Base-by-base conservation (phyloP, 2,329 filamentous ascomycete species). In the Aspergillus tanneri region DNA sequence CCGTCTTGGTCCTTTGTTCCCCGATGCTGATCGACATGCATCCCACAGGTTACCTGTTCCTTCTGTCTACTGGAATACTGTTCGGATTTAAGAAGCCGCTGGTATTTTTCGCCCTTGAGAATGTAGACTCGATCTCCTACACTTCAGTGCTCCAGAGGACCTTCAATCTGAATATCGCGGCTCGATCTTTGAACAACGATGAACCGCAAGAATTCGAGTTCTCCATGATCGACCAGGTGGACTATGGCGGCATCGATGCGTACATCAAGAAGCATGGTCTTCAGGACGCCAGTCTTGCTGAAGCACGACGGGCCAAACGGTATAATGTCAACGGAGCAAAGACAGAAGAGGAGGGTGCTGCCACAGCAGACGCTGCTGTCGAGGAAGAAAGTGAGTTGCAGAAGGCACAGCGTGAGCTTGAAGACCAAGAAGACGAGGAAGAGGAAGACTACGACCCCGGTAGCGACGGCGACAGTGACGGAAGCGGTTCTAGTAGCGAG, bases 51-150 rank as follows among this genome's bases (percentile, higher is more conserved):
- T 85, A 81, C 59, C 73, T 86, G 11, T 85, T 83, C 70, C 78
- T 85, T 63, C 75, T 84, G 9, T 73, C 78, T 16, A 77, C 74
- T 7, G 83, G 83, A 24, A 80, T 86, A 39, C 65, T 85, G 32
- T 85, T 80, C 60, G 82, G 79, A 32, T 85, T 84, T 73, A 85
- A 84, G 60, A 86, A 85, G 59, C 83, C 83, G 0, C 70, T 86
- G 19, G 64, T 78, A 7, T 85, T 81, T 68, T 84, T 85, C 60
- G 75, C 81, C 7, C 83, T 85, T 51, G 75, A 77, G 39, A 71
- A 73, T 27, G 75, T 86, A 49, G 78, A 80, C 43, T 78, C 77
- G 18, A 77, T 84, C 37, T 82, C 79, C 30, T 86, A 85, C 68
- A 85, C 82, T 3, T 81, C 79, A 32, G 79, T 85, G 14, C 71